phyloP scores from a whole-genome alignment of 176 grass and related monocot genomes.

The Oryza punctata region DNA sequence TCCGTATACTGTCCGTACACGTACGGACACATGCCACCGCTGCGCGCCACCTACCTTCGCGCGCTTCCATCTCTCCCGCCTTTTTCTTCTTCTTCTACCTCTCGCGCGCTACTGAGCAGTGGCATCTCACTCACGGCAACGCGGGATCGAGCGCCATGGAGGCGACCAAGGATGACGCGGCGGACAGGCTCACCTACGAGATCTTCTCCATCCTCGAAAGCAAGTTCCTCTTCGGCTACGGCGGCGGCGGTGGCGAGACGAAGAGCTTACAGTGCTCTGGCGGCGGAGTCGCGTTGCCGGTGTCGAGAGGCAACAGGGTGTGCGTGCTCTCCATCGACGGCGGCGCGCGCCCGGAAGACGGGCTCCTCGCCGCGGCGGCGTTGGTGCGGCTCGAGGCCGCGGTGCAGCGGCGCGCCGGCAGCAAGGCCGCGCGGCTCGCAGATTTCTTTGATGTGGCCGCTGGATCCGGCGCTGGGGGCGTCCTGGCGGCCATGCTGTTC shows the following conservation, averaged over 20 bases:
- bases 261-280: background rate
- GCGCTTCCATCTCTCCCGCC: too few species aligned
- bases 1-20: background rate
- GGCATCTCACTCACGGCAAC: background rate
- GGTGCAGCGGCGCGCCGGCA: constrained; percentile 52
- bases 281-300: background rate
- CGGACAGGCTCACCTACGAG: constrained; percentile 89
- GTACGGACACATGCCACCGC: background rate
- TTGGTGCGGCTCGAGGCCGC: constrained; percentile 70
- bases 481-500: constrained; percentile 81
- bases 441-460: constrained; percentile 91
- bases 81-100: background rate
- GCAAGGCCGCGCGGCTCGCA: constrained; percentile 51
- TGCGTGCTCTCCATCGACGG: constrained; percentile 87
- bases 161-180: background rate
- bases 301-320: constrained; percentile 32
- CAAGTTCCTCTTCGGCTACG: constrained; percentile 91
- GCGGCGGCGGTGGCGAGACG: background rate
- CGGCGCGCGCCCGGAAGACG: constrained; percentile 64
- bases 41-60: background rate
- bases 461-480: constrained; percentile 82
- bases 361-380: constrained; percentile 65
- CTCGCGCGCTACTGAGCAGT: background rate
- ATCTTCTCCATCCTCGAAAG: constrained; percentile 98
- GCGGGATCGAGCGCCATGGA: background rate